Evolutionary conservation across 495 filamentous ascomycete genomes (phyloP).

Genomic region (Penicillium silybi): DNA sequence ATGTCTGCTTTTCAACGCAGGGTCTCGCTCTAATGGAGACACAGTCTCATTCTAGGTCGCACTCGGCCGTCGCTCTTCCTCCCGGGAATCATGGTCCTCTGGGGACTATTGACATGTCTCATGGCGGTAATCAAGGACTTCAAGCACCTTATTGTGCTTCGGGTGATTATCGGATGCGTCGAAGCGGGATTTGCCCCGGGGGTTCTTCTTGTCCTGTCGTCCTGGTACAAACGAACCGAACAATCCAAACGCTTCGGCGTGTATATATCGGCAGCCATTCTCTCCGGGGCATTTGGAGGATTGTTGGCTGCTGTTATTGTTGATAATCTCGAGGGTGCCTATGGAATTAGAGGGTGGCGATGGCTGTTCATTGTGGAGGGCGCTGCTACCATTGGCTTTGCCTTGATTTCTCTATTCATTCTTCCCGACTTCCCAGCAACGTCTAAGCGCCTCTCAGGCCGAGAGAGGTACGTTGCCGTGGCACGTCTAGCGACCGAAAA

Average conservation of each 20-base stretch:
- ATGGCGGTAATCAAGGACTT: constrained; percentile 45
- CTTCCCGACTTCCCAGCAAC: constrained; percentile 31
- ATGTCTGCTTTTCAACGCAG: neutral
- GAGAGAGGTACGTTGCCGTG: constrained; percentile 22
- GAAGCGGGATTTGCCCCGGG: constrained; percentile 44
- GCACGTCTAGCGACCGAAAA: constrained; percentile 16
- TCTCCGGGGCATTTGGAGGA: constrained; percentile 50
- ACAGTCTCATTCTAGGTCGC: constrained; percentile 38
- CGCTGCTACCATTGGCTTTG: constrained; percentile 39
- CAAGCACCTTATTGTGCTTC: constrained; percentile 37
- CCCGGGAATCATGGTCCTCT: constrained; percentile 40
- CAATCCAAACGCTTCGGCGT: constrained; percentile 48
- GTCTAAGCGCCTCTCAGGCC: constrained; percentile 19
- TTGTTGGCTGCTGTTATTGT: constrained; percentile 43
- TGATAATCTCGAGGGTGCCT: constrained; percentile 23
- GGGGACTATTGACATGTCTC: constrained; percentile 31
- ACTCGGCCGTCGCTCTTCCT: constrained; percentile 43
- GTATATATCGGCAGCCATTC: constrained; percentile 46
- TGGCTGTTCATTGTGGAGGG: constrained; percentile 75
- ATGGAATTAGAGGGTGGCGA: constrained; percentile 62
- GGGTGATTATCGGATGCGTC: constrained; percentile 32
- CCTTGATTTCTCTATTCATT: constrained; percentile 23
- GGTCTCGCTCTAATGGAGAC: too few species aligned
- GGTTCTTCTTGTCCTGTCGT: constrained; percentile 44
- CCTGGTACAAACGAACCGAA: constrained; percentile 50